Evolutionary conservation across 305 asterid genomes (phyloP), one percentile per base, ranked within the genome.

Genomic region (Caryopteris hybrid): DNA sequence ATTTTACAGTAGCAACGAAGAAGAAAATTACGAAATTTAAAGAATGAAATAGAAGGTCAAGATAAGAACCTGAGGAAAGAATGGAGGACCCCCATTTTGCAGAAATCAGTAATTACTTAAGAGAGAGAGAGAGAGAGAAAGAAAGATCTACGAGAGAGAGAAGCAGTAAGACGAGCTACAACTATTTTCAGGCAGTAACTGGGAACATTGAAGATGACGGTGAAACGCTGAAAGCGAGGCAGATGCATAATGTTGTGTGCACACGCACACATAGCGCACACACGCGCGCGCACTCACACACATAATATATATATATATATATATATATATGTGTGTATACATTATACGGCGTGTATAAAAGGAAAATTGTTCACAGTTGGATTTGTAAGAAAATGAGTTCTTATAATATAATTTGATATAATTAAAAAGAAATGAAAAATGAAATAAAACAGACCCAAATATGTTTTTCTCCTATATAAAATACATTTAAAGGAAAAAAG

Each of bases 1-100:
- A 55, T 42, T 41, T 23, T 17, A 38, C 58, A 58, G 33, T 69
- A 69, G 0, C 42, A 63, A 42, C 20, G 10, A 29, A 41, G 13
- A 68, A 38, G 12, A 48, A 73, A 45, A 8, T 14, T 42, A 34
- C 22, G 34, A 48, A 22, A 48, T 14, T n/a, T 45, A 14, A 6
- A 45, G 10, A 5, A 25, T 25, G 39, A 41, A 47, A 58, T 13
- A 47, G 55, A 20, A 56, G 79, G 60, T 6, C 17, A 55, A 50
- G 50, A 51, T 31, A 57, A 53, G 71, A 60, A 78, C 83, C 83
- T 78, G 72, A 29, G 41, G 33, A 45, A 58, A 41, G 38, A 42
- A 16, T 10, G 29, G 55, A 33, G 27, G 21, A 41, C 63, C 72
- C 25, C 66, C 53, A 27, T 7, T 73, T 51, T 27, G 66, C 16